Evolutionary conservation across 192 early-diverging fungal species (phyloP).

Genomic region (Bifiguratus adelaidae): DNA sequence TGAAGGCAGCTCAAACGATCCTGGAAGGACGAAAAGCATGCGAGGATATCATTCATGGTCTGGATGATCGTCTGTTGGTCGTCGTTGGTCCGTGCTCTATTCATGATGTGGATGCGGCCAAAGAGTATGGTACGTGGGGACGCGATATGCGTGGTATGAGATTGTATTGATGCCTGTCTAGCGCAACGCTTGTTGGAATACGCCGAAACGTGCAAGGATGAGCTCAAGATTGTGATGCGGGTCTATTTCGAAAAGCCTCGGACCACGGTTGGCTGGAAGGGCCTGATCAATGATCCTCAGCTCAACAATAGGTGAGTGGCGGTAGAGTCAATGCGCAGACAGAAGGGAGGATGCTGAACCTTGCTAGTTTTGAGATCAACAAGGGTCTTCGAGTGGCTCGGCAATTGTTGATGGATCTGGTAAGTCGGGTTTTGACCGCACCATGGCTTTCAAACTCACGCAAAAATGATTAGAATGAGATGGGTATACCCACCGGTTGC

Average conservation of each 20-base stretch:
- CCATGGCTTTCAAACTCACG: not conserved
- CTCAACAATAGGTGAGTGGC: slow-evolving; percentile 44
- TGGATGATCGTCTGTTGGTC: slow-evolving; percentile 71
- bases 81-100: slow-evolving; percentile 84
- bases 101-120: slow-evolving; percentile 66
- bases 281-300: slow-evolving; percentile 76
- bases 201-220: slow-evolving; percentile 37
- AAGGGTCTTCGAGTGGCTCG: slow-evolving; percentile 74
- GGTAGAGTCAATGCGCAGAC: not conserved
- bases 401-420: slow-evolving; percentile 54
- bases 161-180: slow-evolving; percentile 1
- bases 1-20: slow-evolving; percentile 65
- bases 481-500: slow-evolving; percentile 64
- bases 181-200: slow-evolving; percentile 49
- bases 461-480: slow-evolving; percentile 37
- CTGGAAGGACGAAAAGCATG: slow-evolving; percentile 50
- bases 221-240: slow-evolving; percentile 71
- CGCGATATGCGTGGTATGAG: not conserved
- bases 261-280: slow-evolving; percentile 89
- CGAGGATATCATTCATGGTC: slow-evolving; percentile 54
- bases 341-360: not conserved
- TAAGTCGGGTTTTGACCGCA: slow-evolving; percentile 10
- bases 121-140: slow-evolving; percentile 52
- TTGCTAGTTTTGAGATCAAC: slow-evolving; percentile 58
- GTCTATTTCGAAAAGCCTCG: slow-evolving; percentile 85